These are phyloP conservation scores for Termitomyces sp. DNA, from an alignment of 768 basidiomycete genomes.

Conservation along the genomic window DNA sequence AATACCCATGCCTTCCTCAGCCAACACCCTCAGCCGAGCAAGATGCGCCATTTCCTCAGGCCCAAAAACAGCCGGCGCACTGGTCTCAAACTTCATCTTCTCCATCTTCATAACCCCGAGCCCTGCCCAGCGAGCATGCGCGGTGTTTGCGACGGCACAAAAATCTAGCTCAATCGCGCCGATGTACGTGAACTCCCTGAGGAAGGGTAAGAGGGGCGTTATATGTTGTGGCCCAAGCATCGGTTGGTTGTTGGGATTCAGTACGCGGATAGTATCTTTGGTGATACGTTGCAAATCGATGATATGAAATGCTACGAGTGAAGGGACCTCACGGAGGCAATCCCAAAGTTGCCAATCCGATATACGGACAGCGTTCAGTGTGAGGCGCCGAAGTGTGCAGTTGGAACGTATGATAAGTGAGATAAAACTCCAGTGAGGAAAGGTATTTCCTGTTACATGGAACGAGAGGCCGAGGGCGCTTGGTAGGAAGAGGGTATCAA, in stretches of 20 bases:
- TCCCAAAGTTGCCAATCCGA: conserved; percentile 14
- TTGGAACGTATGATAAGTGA: conserved; percentile 14
- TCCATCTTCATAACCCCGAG: conserved; percentile 3
- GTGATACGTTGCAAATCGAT: conserved; percentile 12
- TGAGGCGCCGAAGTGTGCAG: conserved; percentile 10
- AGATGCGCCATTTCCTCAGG: conserved; percentile 2
- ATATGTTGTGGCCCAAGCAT: conserved; percentile 2
- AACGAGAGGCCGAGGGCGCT: conserved; percentile 10
- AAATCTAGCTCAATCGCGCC: conserved; percentile 9
- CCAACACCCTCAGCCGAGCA: conserved; percentile 1
- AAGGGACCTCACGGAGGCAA: conserved; percentile 12
- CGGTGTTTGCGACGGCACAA: conserved; percentile 4
- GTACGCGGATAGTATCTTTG: conserved; percentile 9
- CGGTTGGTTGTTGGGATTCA: conserved; percentile 11
- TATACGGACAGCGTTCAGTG: conserved; percentile 14
- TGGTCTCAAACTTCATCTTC: conserved; percentile 5
- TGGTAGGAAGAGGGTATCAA: conserved; percentile 14
- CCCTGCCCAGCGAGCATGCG: conserved; percentile 9
- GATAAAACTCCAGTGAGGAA: conserved; percentile 17
- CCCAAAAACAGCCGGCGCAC: neutral
- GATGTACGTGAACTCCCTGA: conserved; percentile 6
- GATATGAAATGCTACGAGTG: conserved; percentile 9
- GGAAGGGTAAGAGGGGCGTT: conserved; percentile 3
- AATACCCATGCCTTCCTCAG: conserved; percentile 4
- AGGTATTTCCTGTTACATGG: conserved; percentile 15